phyloP scores from a whole-genome alignment of 2,329 filamentous ascomycete species.

The Macrophomina pseudophaseolina region DNA sequence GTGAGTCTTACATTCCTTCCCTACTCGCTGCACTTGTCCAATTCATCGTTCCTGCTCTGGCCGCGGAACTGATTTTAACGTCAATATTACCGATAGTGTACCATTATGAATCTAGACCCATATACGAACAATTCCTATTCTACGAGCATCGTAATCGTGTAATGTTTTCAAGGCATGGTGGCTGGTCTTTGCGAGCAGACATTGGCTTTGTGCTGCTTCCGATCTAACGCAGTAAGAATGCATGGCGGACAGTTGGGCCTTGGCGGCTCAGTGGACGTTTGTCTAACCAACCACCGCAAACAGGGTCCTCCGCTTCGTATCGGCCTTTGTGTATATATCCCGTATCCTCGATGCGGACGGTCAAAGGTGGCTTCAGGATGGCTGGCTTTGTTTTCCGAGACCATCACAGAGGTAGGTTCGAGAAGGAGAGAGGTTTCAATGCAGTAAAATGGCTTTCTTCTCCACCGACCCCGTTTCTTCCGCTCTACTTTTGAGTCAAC shows the following conservation, averaged over 20 bases:
- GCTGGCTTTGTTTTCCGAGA: conserved; percentile 8
- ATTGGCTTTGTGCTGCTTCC: not conserved
- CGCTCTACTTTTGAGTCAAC: not conserved
- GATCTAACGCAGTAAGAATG: not conserved
- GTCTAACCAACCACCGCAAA: not conserved
- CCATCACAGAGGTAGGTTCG: not conserved
- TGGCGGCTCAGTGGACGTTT: not conserved
- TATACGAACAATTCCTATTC: conserved; percentile 9
- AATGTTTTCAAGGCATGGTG: too few species aligned
- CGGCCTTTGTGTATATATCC: not conserved
- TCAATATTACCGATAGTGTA: not conserved
- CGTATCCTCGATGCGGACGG: not conserved
- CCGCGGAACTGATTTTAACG: conserved; percentile 14
- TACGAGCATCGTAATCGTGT: not conserved
- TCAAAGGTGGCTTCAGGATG: not conserved
- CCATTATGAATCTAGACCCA: conserved; percentile 21
- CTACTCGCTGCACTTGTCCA: not conserved
- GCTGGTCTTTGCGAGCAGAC: not conserved
- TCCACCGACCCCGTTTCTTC: not conserved
- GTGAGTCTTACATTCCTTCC: conserved; percentile 28
- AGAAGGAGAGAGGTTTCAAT: not conserved
- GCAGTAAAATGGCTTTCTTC: not conserved
- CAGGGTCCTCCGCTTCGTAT: not conserved
- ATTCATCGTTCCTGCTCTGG: not conserved
- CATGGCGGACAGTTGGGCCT: not conserved